Base-by-base conservation (phyloP, 768 basidiomycete species). In the Steccherinum ochraceum region DNA sequence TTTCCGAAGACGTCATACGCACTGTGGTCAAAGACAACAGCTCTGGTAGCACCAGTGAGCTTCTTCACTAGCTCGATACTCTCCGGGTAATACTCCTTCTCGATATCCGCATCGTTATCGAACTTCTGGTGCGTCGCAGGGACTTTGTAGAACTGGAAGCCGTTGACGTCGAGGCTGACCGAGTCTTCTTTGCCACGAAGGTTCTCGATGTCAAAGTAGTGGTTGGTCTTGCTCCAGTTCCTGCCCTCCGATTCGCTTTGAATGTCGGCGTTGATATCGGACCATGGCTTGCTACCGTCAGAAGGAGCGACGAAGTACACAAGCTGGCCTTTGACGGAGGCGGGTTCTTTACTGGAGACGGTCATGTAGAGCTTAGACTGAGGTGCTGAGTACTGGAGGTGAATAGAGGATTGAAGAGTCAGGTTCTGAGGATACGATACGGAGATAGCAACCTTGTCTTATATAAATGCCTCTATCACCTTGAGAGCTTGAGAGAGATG, bases 21-120 rank as follows among this genome's bases (percentile, higher is more conserved):
- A 80, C 83, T 83, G 58, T 84, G 82, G 56, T 84, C 81, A 55
- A 85, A 86, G 13, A 83, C 47, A n/a, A 82, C 75, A 10, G 81
- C 79, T 20, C 72, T 68, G 56, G 69, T 77, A 0, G 83, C 84
- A 2, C 84, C 81, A 0, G 82, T 83, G 11, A 78, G 50, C 52
- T 76, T 62, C 68, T 84, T 83, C 40, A 84, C 61, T 40, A 83
- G 67, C 58, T 77, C 76, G 16, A 72, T 67, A 56, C 77, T 77
- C 64, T 86, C 84, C 0, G 75, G 73, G 56, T 84, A 85, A 59
- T 86, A 86, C 46, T 77, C 77, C 41, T 55, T 57, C 57, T 70
- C 57, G 27, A 86, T 73, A n/a, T 74, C 75, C 10, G 71, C 74
- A 39, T 82, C 78, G 52, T 76, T 68, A 0, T 52, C 52, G 63